Percentiles rank a stretch among this genome's conserved stretches.
Evolutionary conservation across 2,329 filamentous ascomycete genomes (phyloP).

Genomic region (Podosphaera fusca): DNA sequence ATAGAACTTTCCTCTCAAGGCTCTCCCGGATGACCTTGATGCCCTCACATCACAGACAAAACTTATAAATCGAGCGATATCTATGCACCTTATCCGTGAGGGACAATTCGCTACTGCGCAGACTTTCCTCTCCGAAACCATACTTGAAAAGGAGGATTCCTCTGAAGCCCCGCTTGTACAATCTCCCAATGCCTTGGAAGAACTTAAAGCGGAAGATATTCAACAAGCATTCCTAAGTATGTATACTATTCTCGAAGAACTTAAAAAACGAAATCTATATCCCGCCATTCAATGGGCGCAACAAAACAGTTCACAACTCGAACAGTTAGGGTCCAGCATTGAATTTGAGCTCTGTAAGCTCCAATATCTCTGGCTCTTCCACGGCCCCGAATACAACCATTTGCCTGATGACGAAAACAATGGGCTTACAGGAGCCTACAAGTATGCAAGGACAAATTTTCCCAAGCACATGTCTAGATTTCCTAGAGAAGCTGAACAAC

Average conservation of each 20-base stretch:
- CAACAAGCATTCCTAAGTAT: constrained; percentile 67
- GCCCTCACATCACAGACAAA: constrained; percentile 50
- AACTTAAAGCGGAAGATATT: constrained; percentile 41
- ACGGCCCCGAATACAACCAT: constrained; percentile 31
- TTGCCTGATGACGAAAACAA: constrained; percentile 29
- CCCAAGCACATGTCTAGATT: constrained; percentile 52
- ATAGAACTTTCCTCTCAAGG: constrained; percentile 23
- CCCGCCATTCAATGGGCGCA: constrained; percentile 79
- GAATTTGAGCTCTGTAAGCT: constrained; percentile 86
- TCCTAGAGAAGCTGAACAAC: constrained; percentile 53
- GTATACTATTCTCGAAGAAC: constrained; percentile 66
- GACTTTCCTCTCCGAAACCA: constrained; percentile 58
- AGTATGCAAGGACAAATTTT: constrained; percentile 58
- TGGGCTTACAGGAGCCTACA: constrained; percentile 40
- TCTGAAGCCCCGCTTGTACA: constrained; percentile 11
- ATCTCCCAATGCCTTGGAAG: constrained; percentile 13
- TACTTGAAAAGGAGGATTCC: constrained; percentile 16
- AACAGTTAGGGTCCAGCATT: constrained; percentile 68
- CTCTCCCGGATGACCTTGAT: constrained; percentile 58
- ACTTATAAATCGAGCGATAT: constrained; percentile 78
- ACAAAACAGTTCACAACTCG: constrained; percentile 43
- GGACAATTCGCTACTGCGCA: constrained; percentile 77
- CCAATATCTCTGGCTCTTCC: constrained; percentile 76
- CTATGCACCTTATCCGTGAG: constrained; percentile 88
- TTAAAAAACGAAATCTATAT: constrained; percentile 50